Evolutionary conservation across 108 stramenopile species (phyloP).

Genomic region (Cyclostephanos invisitatus): DNA sequence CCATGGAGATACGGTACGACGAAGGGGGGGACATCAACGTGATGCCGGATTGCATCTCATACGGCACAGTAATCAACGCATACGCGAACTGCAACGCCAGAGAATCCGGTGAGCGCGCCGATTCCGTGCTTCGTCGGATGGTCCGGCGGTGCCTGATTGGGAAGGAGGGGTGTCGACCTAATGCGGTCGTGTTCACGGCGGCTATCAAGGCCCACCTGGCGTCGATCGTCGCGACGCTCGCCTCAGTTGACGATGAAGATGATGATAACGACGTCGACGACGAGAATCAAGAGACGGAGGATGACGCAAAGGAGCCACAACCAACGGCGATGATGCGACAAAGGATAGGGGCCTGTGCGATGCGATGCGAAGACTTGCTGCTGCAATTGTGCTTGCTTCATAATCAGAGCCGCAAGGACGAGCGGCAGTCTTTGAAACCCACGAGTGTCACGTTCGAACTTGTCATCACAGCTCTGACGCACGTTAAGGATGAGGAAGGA

Average conservation of each 20-base stretch:
- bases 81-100: conserved; percentile 39
- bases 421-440: conserved; percentile 36
- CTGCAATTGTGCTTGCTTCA: conserved; percentile 34
- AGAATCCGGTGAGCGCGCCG: conserved; percentile 28
- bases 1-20: conserved; percentile 46
- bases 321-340: no score
- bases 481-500: conserved; percentile 30
- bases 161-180: conserved; percentile 29
- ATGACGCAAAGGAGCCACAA: no score
- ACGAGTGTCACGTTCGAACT: conserved; percentile 41
- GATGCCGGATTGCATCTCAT: conserved; percentile 47
- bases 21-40: conserved; percentile 36
- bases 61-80: conserved; percentile 52
- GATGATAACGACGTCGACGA: not conserved
- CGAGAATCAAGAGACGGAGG: no score
- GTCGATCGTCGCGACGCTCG: conserved; percentile 31
- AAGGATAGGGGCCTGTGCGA: conserved; percentile 23
- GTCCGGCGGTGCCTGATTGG: conserved; percentile 33
- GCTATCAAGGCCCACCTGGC: conserved; percentile 51
- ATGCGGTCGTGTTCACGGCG: conserved; percentile 44
- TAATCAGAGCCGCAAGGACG: conserved; percentile 16
- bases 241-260: not conserved
- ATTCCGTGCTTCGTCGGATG: conserved; percentile 39
- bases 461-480: conserved; percentile 25
- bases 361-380: conserved; percentile 41